Evolutionary conservation across 1,284 basidiomycete genomes (phyloP).

Genomic region (Xanthoconium separans): DNA sequence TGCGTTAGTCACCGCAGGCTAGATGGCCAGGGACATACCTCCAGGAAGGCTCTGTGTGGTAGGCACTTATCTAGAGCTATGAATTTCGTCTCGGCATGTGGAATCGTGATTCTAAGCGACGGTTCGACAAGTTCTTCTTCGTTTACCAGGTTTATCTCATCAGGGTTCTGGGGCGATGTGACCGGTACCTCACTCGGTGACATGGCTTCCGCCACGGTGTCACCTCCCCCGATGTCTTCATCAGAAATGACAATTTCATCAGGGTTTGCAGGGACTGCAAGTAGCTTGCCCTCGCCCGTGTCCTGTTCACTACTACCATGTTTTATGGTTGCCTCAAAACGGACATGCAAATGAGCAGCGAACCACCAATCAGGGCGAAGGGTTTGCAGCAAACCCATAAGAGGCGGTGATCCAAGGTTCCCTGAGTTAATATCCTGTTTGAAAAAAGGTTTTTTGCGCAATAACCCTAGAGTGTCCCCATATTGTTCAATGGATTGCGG

Average conservation of each 20-base stretch:
- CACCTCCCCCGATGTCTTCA: conserved; percentile 39
- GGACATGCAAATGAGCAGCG: conserved; percentile 90
- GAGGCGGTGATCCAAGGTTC: conserved; percentile 85
- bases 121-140: conserved; percentile 51
- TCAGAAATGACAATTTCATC: conserved; percentile 68
- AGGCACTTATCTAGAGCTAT: conserved; percentile 94
- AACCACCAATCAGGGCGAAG: conserved; percentile 95
- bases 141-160: conserved; percentile 69
- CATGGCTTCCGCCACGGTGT: neutral
- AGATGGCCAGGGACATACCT: conserved; percentile 50
- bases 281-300: neutral
- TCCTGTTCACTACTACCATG: conserved; percentile 13
- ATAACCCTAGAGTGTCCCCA: conserved; percentile 67
- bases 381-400: conserved; percentile 74
- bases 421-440: conserved; percentile 70
- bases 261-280: conserved; percentile 42
- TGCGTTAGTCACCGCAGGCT: neutral
- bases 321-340: conserved; percentile 67
- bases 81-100: conserved; percentile 64
- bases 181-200: neutral
- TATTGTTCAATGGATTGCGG: conserved; percentile 83
- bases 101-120: conserved; percentile 34
- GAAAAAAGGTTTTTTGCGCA: conserved; percentile 85
- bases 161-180: conserved; percentile 49
- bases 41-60: conserved; percentile 78